Evolutionary conservation across 768 basidiomycete species (phyloP), one percentile per base, ranked within the genome.

Genomic region (Hemileccinum rubropunctum): DNA sequence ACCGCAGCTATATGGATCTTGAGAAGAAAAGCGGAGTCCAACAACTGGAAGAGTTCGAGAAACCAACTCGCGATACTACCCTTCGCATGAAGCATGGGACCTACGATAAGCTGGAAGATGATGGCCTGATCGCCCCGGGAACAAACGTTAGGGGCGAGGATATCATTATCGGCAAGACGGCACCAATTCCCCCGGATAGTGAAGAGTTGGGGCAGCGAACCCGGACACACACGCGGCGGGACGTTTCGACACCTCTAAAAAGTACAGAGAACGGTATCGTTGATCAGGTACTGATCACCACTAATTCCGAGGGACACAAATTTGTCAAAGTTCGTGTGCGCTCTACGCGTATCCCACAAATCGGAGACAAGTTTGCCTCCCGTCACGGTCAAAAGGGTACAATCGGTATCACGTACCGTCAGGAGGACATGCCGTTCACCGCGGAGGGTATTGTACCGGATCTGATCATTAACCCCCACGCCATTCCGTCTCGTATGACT

Each of bases 321-420:
- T 98, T 99, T 61, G 97, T 98, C 69, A 98, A 98, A 76, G 88
- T 99, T 57, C 89, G 97, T 40, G 88, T 98, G 23, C 82, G 97
- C 38, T 91, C 95, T 17, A 95, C 93, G 7, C 91, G 97, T 73
- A 83, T 98, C 48, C 97, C 97, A 27, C 95, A 99, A 68, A 97
- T 88, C 47, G 97, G 97, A 35, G 97, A 99, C 78, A 99, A 99
- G 72, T 99, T 99, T 58, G 97, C 97, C 2, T 99, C 97, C 41
- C 90, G 97, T 64, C 97, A 99, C 64, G 97, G 97, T 62, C 97
- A 99, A 73, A 99, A 99, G 76, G 97, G 97, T 71, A 99, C 97
- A 10, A 95, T 98, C 55, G 97, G 97, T 72, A 97, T 99, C 71
- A 98, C 95, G 0, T 99, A 99, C 66, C 91, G 97, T 45, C 97